Conservation (phyloP, 352 stramenopile genomes). For the Phytophthora multivora region DNA sequence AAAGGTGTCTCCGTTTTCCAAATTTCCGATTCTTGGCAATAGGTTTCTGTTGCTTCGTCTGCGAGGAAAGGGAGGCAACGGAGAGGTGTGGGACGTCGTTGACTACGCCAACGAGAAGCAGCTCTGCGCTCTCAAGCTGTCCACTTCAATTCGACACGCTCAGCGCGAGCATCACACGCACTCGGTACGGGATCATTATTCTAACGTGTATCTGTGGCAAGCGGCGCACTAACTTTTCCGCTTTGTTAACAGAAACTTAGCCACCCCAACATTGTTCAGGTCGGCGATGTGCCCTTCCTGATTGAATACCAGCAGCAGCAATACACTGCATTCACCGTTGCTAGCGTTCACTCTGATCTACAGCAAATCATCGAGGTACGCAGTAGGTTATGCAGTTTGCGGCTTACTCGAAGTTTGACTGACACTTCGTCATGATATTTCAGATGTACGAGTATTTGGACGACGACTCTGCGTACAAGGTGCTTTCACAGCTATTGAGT, state of each 20-base stretch:
- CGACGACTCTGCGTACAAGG: slow-evolving; percentile 61
- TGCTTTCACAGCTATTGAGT: slow-evolving; percentile 68
- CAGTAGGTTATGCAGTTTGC: not conserved
- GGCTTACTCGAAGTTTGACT: not conserved
- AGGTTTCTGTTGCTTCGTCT: slow-evolving; percentile 69
- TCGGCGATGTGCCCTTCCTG: slow-evolving; percentile 59
- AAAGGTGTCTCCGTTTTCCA: slow-evolving; percentile 76
- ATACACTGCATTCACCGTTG: slow-evolving; percentile 81
- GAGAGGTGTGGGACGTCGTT: slow-evolving; percentile 83
- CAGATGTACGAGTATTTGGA: slow-evolving; percentile 69
- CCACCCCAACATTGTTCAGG: slow-evolving; percentile 70
- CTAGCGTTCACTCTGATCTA: slow-evolving; percentile 71
- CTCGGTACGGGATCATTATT: slow-evolving; percentile 44
- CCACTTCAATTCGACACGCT: slow-evolving; percentile 70
- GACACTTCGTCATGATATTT: not conserved
- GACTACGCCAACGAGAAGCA: slow-evolving; percentile 73
- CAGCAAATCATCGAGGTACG: slow-evolving; percentile 76
- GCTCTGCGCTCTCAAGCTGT: slow-evolving; percentile 71
- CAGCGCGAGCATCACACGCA: slow-evolving; percentile 74
- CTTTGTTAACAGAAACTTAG: slow-evolving; percentile 52
- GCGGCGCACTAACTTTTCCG: slow-evolving; percentile 13
- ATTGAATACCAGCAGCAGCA: slow-evolving; percentile 73
- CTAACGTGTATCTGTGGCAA: not conserved
- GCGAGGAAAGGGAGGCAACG: slow-evolving; percentile 76
- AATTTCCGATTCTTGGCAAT: slow-evolving; percentile 74